Base-by-base conservation (phyloP, 768 basidiomycete species). In the Baorangia bicolor region DNA sequence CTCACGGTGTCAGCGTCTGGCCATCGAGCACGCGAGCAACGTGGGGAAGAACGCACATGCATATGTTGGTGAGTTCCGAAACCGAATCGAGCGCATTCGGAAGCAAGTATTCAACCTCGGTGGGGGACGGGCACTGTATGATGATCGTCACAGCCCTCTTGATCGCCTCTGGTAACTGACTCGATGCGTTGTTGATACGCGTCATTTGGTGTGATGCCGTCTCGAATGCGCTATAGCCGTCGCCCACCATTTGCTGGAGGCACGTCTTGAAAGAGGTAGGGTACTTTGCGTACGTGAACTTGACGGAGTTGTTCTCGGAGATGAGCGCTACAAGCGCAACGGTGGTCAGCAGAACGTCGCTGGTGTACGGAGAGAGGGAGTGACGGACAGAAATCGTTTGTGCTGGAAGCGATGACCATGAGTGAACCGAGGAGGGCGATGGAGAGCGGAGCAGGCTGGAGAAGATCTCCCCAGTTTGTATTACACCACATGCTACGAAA, bases 191-290 rank as follows among this genome's bases (percentile, higher is more conserved):
- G 23, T 63, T 55, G 54, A 63, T 63, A 7, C 61, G 62, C 11
- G 51, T 63, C 62, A 63, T 63, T 37, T 63, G 50, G 30, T 63
- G 48, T 4, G 61, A 63, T 9, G 61, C 57, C 0, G 57, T 63
- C 48, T 63, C 62, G 37, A 63, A 63, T 31, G 61, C 62, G 28
- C 23, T 63, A n/a, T 63, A 63, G 6, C 62, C 62, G 13, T 63
- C 60, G 8, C 62, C 62, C 1, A 63, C 61, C 61, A 63, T 63
- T 51, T 63, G 62, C 34, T 63, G 62, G 34, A 63, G 61, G 37
- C 57, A 63, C 11, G 62, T 56, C 54, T 63, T 63, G 51, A 63
- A 63, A 34, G 62, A 63, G 30, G 55, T 62, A 5, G 61, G 62
- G 33, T 62, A 56, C 34, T 63, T 63, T 28, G 60, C 60, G 12